Evolutionary conservation across 2,329 filamentous ascomycete genomes (phyloP), one percentile per base, ranked within the genome.

Genomic region (Drechslerella stenobrocha): DNA sequence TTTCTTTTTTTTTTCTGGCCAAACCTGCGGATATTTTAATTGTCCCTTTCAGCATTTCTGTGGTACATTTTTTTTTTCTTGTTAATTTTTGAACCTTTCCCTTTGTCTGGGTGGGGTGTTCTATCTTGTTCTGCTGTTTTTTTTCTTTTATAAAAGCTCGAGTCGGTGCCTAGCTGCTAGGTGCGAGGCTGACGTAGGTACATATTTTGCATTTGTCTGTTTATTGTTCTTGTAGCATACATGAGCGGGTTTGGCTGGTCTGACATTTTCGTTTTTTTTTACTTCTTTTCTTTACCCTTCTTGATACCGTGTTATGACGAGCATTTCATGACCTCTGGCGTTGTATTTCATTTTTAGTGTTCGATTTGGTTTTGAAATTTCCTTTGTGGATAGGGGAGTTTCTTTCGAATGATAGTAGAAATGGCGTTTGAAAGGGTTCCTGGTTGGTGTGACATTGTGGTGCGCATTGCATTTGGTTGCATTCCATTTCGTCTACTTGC

Each of bases 151-250:
- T 30, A 5, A 30, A 5, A 30, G 5, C 11, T 30, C 5, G 5
- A 30, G 28, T 30, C n/a, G n/a, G n/a, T n/a, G n/a, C n/a, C n/a
- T n/a, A n/a, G n/a, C n/a, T n/a, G n/a, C n/a, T n/a, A n/a, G n/a
- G n/a, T n/a, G n/a, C n/a, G n/a, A n/a, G n/a, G n/a, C n/a, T n/a
- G n/a, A n/a, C n/a, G n/a, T n/a, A n/a, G n/a, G n/a, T n/a, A n/a
- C n/a, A n/a, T n/a, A n/a, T n/a, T n/a, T n/a, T n/a, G 53, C 53
- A 53, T 67, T 67, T 67, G 63, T 55, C 63, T 67, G 24, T 53
- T 47, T 55, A 40, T 47, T 26, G 35, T 46, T 15, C 46, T 32
- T 32, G 6, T 20, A 3, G 8, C 15, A 22, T 34, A 23, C 11
- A n/a, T 35, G n/a, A n/a, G n/a, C n/a, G n/a, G n/a, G n/a, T 37